A percentile compares a stretch with the other conserved stretches of the same genome.
These are phyloP conservation scores for Ajuga reptans DNA, from an alignment of 305 asterid species.

Conservation along the genomic window DNA sequence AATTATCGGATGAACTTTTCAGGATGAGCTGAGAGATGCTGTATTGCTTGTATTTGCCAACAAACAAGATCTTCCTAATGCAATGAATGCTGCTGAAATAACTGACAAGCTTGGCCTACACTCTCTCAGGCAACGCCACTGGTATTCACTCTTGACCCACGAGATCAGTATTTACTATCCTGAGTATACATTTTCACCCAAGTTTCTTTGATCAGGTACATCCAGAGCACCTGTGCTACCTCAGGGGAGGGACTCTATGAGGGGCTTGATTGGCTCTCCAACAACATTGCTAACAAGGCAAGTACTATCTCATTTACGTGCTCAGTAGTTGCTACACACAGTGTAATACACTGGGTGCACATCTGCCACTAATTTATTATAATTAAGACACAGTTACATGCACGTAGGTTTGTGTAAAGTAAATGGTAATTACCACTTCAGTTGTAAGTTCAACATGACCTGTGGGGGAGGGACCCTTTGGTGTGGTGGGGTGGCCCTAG, in stretches of 20 bases:
- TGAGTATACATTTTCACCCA: background rate
- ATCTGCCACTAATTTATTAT: background rate
- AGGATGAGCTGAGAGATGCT: conserved; percentile 83
- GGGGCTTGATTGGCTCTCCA: conserved; percentile 75
- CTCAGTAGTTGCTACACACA: background rate
- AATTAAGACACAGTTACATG: background rate
- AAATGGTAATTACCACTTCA: background rate
- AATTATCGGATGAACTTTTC: conserved; percentile 16
- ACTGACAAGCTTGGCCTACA: conserved; percentile 81
- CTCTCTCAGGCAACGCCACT: conserved; percentile 87
- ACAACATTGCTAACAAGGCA: conserved; percentile 69
- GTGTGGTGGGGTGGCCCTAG: too few relatives aligned
- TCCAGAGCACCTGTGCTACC: conserved; percentile 75
- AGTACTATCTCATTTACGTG: conserved; percentile 3
- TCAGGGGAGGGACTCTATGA: conserved; percentile 72
- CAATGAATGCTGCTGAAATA: conserved; percentile 86
- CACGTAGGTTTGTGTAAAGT: background rate
- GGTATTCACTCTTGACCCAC: conserved; percentile 33
- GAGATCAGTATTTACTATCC: background rate
- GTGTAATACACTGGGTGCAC: background rate
- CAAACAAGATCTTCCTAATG: conserved; percentile 87
- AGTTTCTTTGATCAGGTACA: conserved; percentile 42
- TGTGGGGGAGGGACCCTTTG: too few relatives aligned
- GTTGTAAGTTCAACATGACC: too few relatives aligned
- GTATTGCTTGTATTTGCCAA: conserved; percentile 75